Evolutionary conservation across 805 yeast genomes (phyloP), one percentile per base, ranked within the genome.

Genomic region (Teunomyces funiuensis): DNA sequence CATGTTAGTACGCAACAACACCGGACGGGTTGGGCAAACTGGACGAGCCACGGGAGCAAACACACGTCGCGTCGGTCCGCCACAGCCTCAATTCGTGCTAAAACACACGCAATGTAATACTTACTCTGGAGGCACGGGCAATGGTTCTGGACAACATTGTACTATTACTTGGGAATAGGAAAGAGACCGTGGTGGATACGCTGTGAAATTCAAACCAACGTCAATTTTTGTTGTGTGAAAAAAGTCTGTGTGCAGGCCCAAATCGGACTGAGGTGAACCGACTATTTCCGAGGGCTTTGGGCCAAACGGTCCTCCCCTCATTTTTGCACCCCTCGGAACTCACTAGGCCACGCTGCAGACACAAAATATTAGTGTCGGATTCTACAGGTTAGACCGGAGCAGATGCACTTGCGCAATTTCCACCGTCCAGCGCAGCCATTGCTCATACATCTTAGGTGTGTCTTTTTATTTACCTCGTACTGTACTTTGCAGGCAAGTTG

Each of bases 51-150:
- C 15, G 13, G 23, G 8, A 4, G 17, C 4, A 31, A 20, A 11
- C 13, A n/a, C 23, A 26, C 11, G 6, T 23, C 22, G 16, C 5
- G 7, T 4, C 23, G 25, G 19, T 19, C 28, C 26, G 17, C 13
- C 18, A 5, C 30, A 9, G 30, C 15, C 25, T 18, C 39, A 33
- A 39, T 20, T 37, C 20, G 25, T 4, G 29, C n/a, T 18, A 13
- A 31, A 26, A 25, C 23, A 17, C 11, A 7, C 28, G 5, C 14
- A 15, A 18, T 26, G 17, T 9, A 17, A 17, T 38, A 69, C 74
- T 54, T 68, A 69, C 74, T 60, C 62, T 69, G 42, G 71, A 53
- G 42, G 69, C 59, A 63, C 74, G 71, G 50, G 61, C 64, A 55
- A 69, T 55, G 46, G 65, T 45, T 65, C 71, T 68, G 39, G 74